Base-by-base conservation (phyloP, 2,329 filamentous ascomycete species). In the Colletotrichum nymphaeae region DNA sequence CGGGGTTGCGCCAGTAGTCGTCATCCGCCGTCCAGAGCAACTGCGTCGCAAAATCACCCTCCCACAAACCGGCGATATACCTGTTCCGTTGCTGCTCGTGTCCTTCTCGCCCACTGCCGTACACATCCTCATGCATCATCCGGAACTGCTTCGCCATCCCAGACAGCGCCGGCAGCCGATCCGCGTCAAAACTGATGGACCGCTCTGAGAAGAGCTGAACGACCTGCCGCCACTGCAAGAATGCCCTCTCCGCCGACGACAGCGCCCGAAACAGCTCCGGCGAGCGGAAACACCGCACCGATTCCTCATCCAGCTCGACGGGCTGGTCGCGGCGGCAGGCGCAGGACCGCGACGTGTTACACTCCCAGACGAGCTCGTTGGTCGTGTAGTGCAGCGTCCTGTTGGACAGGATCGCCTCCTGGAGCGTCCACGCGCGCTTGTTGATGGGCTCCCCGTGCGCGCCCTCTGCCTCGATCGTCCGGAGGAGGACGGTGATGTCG, bases 351-450 rank as follows among this genome's bases (percentile, higher is more conserved):
- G 19, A 22, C 16, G 42, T 49, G 42, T 49, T 49, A 37, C 76
- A 77, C 53, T 76, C 76, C 58, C 72, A 77, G n/a, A 71, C 52
- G 32, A 77, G 69, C 56, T 77, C 71, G 9, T 68, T 58, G 28
- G 42, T n/a, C 12, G 60, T 64, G 28, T 67, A 77, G 59, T 77
- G 75, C 12, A 77, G 46, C 3, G 76, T 62, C 4, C 76, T 59
- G 7, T 76, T 67, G 1, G 76, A 75, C 14, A 77, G 67, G 11
- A 77, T 57, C 5, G 76, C 65, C 60, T 77, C 76, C 62, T 77
- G 76, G 35, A 76, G 73, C 5, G 76, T 75, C 76, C 76, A 77
- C 9, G 75, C 75, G 19, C 42, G 42, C 42, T 49, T 49, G n/a
- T 22, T 49, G 42, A 49, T 49, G 19, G 42, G 42, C 8, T 49